A percentile compares a stretch with the other conserved stretches of the same genome.
phyloP scores from a whole-genome alignment of 805 yeast genomes.

The Millerozyma miso region DNA sequence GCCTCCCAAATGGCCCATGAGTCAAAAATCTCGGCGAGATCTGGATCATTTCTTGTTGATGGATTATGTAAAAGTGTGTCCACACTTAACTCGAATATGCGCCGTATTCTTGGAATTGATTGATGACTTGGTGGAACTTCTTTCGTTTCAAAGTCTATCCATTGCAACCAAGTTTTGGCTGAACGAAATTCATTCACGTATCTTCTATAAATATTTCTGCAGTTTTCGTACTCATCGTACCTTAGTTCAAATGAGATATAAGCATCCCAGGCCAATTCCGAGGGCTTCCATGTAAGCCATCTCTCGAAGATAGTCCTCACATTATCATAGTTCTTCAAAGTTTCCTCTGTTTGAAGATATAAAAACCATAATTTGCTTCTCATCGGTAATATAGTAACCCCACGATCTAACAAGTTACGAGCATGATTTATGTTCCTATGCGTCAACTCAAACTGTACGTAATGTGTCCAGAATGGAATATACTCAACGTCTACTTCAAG shows the following conservation, averaged over 20 bases:
- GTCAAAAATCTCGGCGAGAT: constrained; percentile 34
- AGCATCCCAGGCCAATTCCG: constrained; percentile 64
- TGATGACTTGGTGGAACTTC: constrained; percentile 8
- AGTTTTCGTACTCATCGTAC: constrained; percentile 53
- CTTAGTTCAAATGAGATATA: constrained; percentile 70
- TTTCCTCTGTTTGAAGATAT: constrained; percentile 79
- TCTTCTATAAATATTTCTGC: constrained; percentile 52
- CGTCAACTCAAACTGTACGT: constrained; percentile 73
- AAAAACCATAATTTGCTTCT: constrained; percentile 84
- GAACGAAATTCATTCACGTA: constrained; percentile 36
- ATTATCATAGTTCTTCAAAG: constrained; percentile 57
- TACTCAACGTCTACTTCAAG: constrained; percentile 68
- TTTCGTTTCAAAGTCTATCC: constrained; percentile 69
- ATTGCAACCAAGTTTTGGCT: constrained; percentile 62
- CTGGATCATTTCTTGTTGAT: constrained; percentile 14
- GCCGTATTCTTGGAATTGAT: constrained; percentile 48
- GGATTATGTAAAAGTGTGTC: constrained; percentile 41
- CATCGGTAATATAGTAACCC: constrained; percentile 67
- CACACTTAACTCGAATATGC: constrained; percentile 63
- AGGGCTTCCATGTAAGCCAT: constrained; percentile 82
- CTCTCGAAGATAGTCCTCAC: constrained; percentile 65
- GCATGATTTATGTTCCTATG: constrained; percentile 81
- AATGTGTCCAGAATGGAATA: constrained; percentile 82
- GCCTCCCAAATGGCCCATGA: constrained; percentile 75
- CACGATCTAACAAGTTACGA: constrained; percentile 76